Conservation (phyloP, 805 yeast genomes). For the Metschnikowia rubicola region DNA sequence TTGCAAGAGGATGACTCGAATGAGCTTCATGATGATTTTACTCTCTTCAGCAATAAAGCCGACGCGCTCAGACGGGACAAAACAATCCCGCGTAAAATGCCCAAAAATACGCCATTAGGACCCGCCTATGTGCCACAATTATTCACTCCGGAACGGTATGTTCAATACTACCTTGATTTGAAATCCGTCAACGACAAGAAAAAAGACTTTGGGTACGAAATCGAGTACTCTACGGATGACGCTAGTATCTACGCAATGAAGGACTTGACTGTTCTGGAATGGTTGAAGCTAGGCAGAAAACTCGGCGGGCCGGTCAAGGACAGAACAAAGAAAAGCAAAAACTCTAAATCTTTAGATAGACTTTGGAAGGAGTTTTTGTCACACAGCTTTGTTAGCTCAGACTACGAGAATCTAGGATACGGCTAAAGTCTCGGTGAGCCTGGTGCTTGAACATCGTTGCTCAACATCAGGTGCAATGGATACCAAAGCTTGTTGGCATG, state of each 20-base stretch:
- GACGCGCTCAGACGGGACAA: conserved; percentile 44
- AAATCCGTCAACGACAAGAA: conserved; percentile 41
- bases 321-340: neutral
- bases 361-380: conserved; percentile 57
- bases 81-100: conserved; percentile 61
- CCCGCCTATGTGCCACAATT: conserved; percentile 74
- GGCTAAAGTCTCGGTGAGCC: conserved; percentile 22
- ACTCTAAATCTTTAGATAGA: conserved; percentile 23
- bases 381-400: conserved; percentile 62
- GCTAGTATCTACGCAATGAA: conserved; percentile 48
- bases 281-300: conserved; percentile 54
- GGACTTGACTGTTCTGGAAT: conserved; percentile 56
- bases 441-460: no score
- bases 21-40: conserved; percentile 9
- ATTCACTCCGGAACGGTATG: conserved; percentile 69
- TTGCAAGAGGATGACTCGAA: conserved; percentile 18
- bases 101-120: conserved; percentile 52
- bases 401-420: conserved; percentile 52
- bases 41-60: conserved; percentile 13
- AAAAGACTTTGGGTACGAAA: conserved; percentile 51
- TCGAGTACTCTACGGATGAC: conserved; percentile 70
- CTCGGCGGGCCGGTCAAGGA: conserved; percentile 42
- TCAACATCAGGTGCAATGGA: no score
- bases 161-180: conserved; percentile 72
- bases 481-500: no score